phyloP scores from a whole-genome alignment of 345 rosid species.

The Boechera stricta region DNA sequence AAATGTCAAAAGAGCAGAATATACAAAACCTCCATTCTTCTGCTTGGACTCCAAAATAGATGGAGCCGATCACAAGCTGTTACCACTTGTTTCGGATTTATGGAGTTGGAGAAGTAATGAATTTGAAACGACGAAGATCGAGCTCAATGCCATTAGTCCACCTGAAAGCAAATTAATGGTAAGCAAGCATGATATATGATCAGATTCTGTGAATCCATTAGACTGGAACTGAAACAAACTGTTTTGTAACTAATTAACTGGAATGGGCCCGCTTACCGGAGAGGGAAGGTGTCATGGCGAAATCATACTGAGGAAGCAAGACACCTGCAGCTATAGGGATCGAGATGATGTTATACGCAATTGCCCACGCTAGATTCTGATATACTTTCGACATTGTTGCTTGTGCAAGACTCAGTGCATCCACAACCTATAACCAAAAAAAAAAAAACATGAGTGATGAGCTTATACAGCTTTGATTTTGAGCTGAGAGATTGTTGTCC shows the following conservation, averaged over 20 bases:
- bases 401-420: conserved; percentile 81
- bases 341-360: conserved; percentile 77
- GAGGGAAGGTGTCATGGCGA: conserved; percentile 92
- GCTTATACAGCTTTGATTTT: not conserved
- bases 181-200: not conserved
- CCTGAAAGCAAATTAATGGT: conserved; percentile 49
- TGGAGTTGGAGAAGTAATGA: conserved; percentile 81
- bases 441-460: not conserved
- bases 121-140: conserved; percentile 84
- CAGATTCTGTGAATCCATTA: not conserved
- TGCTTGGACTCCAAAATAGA: conserved; percentile 6
- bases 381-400: conserved; percentile 91
- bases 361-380: conserved; percentile 91
- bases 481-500: not conserved
- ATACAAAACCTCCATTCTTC: conserved; percentile 26
- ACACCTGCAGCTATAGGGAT: conserved; percentile 92
- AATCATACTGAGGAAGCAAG: conserved; percentile 80
- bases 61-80: not conserved
- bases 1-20: conserved; percentile 16
- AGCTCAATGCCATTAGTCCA: conserved; percentile 94
- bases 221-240: not conserved
- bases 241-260: not conserved
- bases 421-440: conserved; percentile 63
- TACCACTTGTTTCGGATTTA: conserved; percentile 42
- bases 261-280: conserved; percentile 58